phyloP scores from a whole-genome alignment of 2,329 filamentous ascomycete species.

The Trichophaea hybrida region DNA sequence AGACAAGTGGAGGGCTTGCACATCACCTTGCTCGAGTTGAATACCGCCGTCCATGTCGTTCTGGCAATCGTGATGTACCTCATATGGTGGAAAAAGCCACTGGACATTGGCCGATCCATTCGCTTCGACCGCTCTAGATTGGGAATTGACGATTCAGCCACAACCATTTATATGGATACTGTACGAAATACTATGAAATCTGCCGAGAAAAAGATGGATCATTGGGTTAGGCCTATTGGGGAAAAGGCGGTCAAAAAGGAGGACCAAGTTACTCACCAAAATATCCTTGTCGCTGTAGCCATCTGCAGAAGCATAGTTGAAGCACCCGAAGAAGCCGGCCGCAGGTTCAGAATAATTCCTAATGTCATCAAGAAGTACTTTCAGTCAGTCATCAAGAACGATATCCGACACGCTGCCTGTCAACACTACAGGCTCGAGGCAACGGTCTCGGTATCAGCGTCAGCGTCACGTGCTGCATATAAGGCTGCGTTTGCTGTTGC shows the following conservation, averaged over 20 bases:
- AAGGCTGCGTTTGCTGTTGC: not conserved
- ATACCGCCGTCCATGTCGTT: conserved; percentile 1
- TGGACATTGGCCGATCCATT: conserved; percentile 3
- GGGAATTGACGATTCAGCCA: not conserved
- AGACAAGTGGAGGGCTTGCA: conserved; percentile 8
- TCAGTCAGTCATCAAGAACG: not conserved
- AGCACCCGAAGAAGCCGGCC: not conserved
- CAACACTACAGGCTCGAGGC: not conserved
- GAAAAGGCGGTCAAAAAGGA: not conserved
- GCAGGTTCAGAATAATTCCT: not conserved
- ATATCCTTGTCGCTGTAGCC: not conserved
- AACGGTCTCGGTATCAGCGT: too few relatives aligned
- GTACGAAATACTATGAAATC: not conserved
- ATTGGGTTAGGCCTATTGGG: not conserved
- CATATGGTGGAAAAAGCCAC: conserved; percentile 2
- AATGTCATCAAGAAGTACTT: not conserved
- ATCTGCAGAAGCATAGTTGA: not conserved
- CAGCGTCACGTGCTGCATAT: not conserved
- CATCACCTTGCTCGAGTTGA: conserved; percentile 16
- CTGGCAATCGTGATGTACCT: not conserved
- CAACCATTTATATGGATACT: not conserved
- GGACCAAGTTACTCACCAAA: not conserved
- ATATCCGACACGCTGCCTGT: not conserved
- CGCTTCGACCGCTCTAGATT: not conserved
- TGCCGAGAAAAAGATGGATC: not conserved